A percentile compares a stretch with the other conserved stretches of the same genome.
Conservation (phyloP, 169 alveolate species). For the Plasmodium billcollinsi region DNA sequence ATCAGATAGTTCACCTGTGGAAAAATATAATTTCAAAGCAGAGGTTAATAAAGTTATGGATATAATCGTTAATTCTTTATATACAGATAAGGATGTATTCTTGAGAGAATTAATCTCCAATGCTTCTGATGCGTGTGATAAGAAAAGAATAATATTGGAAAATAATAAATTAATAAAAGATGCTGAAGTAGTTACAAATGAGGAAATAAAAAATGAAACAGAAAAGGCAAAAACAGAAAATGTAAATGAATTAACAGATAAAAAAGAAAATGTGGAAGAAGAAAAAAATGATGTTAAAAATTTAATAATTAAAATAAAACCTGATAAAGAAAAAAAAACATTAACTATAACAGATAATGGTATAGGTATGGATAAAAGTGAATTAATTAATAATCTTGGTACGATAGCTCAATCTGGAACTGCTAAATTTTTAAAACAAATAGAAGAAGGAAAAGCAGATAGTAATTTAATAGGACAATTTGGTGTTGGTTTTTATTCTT, state of each 20-base stretch:
- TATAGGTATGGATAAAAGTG: constrained; percentile 99
- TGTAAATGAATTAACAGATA: not conserved
- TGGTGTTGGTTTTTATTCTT: constrained; percentile 99
- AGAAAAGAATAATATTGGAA: constrained; percentile 95
- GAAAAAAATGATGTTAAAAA: constrained; percentile 79
- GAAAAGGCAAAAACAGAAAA: not conserved
- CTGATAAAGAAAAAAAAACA: constrained; percentile 95
- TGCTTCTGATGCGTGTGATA: constrained; percentile 99
- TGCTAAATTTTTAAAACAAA: constrained; percentile 97
- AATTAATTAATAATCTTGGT: constrained; percentile 98
- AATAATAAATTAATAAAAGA: constrained; percentile 93
- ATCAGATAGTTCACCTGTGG: constrained; percentile 83
- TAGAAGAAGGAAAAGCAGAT: constrained; percentile 92
- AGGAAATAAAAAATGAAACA: not conserved
- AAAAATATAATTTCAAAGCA: constrained; percentile 95
- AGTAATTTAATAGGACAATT: constrained; percentile 99
- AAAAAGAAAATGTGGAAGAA: constrained; percentile 8
- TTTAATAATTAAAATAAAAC: constrained; percentile 95
- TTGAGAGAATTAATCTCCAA: constrained; percentile 98
- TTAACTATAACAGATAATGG: constrained; percentile 98
- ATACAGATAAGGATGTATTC: constrained; percentile 98
- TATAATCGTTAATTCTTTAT: constrained; percentile 98
- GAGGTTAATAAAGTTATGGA: constrained; percentile 99
- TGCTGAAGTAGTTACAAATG: constrained; percentile 70
- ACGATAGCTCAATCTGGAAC: constrained; percentile 99